Conservation (phyloP, 192 early-diverging fungal species). For the Coemansia aciculifera region DNA sequence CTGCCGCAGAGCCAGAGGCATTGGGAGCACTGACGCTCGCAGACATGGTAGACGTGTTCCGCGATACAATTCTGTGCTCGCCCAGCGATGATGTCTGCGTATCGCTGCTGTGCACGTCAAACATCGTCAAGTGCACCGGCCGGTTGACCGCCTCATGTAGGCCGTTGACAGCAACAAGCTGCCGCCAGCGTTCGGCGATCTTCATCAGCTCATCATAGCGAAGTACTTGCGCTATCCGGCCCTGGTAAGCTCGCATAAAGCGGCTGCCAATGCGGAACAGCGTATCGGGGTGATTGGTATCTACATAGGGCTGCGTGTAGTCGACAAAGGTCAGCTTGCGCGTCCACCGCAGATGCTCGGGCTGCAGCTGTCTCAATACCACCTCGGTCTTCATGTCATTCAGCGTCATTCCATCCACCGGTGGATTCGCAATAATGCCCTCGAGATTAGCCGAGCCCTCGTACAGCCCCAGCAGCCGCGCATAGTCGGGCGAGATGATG, state of each 20-base stretch:
- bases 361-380: conserved; percentile 46
- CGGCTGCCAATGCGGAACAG: conserved; percentile 55
- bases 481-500: conserved; percentile 39
- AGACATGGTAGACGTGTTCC: conserved; percentile 6
- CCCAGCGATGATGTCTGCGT: conserved; percentile 23
- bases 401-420: conserved; percentile 48
- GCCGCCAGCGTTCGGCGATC: conserved; percentile 54
- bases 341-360: conserved; percentile 54
- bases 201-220: conserved; percentile 57
- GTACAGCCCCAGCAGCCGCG: conserved; percentile 20
- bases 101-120: conserved; percentile 17
- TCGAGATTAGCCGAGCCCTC: conserved; percentile 38
- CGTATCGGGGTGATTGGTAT: conserved; percentile 51
- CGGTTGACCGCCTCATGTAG: conserved; percentile 6
- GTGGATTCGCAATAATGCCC: conserved; percentile 28
- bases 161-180: conserved; percentile 31
- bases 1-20: background rate
- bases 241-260: conserved; percentile 52
- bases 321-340: conserved; percentile 57
- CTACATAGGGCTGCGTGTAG: conserved; percentile 54
- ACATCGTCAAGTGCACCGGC: conserved; percentile 16
- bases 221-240: conserved; percentile 40
- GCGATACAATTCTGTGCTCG: conserved; percentile 11
- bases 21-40: background rate
- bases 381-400: conserved; percentile 54